Base-by-base conservation (phyloP, 2,329 filamentous ascomycete genomes). In the Ophiosphaerella herpotricha region DNA sequence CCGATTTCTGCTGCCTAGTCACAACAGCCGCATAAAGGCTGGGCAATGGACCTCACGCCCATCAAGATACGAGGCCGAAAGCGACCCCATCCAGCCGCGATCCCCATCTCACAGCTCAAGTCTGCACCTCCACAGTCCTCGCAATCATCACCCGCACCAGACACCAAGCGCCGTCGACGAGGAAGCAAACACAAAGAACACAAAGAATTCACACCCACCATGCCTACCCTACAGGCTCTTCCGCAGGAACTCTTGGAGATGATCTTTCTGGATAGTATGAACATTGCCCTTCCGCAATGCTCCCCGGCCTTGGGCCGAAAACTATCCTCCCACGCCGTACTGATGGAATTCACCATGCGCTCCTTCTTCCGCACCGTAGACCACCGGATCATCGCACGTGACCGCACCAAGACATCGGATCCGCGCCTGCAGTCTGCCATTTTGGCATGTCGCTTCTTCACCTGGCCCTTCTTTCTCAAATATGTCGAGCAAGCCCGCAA, bases 231-330 rank as follows among this genome's bases (percentile, higher is more conserved):
- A 13, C 60, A 70, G 55, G 66, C 63, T 12, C 64, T 73, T 7
- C 71, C 71, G 2, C 60, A 63, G 35, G 71, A 73, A 49, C 49
- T 73, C 7, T 59, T 73, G 13, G 68, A 73, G 50, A 64, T 70
- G 5, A 62, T 73, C 7, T 73, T 73, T 36, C 58, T 73, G 7
- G 48, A 70, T 44, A 70, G 65, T 50, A 70, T 70, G 68, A 73
- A 72, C 50, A 63, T 64, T 5, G 53, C 64, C 1, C 65, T 73
- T 13, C 69, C 71, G 23, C 63, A 62, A 7, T 58, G 61, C 14
- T 72, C 66, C 7, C 64, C 61, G 4, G 50, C 55, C 7, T 47
- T 73, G 4, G 71, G 66, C 40, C 64, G 53, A n/a, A 69, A 60
- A 42, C 60, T 73, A 5, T 71, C 68, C 5, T 67, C 69, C 7